phyloP scores from a whole-genome alignment of 371 early-diverging fungal genomes.

The Dichotomocladium elegans region DNA sequence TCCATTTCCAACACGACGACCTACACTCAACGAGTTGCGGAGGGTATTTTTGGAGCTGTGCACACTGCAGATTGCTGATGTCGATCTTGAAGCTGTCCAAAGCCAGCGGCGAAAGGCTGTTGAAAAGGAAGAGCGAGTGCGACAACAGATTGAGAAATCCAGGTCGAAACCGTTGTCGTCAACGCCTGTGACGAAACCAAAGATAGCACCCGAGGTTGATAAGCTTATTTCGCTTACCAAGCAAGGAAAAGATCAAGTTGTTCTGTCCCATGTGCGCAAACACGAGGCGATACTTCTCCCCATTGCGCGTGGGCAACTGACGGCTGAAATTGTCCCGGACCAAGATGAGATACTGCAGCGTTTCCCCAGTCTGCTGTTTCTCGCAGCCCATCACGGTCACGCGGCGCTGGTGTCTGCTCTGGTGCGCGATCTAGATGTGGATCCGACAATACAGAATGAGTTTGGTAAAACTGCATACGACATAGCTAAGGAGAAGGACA shows the following conservation, averaged over 20 bases:
- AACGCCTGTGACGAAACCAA: constrained; percentile 2
- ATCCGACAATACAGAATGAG: constrained; percentile 69
- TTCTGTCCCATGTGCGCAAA: constrained; percentile 37
- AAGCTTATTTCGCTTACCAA: constrained; percentile 45
- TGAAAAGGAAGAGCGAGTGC: constrained; percentile 25
- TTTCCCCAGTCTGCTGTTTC: constrained; percentile 67
- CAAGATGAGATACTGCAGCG: constrained; percentile 42
- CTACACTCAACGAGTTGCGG: constrained; percentile 62
- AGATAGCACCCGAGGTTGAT: constrained; percentile 20
- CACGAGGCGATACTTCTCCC: constrained; percentile 7
- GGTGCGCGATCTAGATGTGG: constrained; percentile 65
- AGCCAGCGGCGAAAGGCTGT: constrained; percentile 19
- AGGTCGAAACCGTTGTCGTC: constrained; percentile 5
- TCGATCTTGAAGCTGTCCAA: constrained; percentile 33
- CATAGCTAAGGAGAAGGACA: constrained; percentile 68
- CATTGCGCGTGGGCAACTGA: constrained; percentile 3
- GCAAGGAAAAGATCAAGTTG: constrained; percentile 53
- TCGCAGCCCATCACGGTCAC: constrained; percentile 59
- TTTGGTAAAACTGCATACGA: constrained; percentile 78
- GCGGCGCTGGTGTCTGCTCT: constrained; percentile 57
- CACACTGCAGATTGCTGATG: constrained; percentile 47
- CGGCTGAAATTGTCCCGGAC: constrained; percentile 12
- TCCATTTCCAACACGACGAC: constrained; percentile 78
- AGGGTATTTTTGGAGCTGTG: constrained; percentile 48
- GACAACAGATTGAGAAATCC: constrained; percentile 25